phyloP scores from a whole-genome alignment of 2,329 filamentous ascomycete species.

The Fusarium multiceps region DNA sequence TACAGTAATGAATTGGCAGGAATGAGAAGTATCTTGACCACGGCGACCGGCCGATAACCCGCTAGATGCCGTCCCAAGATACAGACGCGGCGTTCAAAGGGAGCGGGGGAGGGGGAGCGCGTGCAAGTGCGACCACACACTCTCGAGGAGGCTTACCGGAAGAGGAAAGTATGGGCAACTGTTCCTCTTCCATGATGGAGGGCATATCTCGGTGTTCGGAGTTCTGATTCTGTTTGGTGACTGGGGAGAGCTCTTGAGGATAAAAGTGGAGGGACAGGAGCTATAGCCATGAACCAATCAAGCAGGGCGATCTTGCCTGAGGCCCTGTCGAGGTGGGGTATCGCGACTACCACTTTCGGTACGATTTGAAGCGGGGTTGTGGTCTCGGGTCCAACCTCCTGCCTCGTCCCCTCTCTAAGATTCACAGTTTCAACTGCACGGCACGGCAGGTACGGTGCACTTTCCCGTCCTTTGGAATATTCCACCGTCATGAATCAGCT shows the following conservation, averaged over 20 bases:
- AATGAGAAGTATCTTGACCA: constrained; percentile 1
- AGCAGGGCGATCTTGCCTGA: background rate
- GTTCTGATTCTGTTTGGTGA: constrained; percentile 11
- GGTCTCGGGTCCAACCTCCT: background rate
- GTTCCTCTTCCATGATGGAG: constrained; percentile 24
- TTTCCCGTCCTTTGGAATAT: constrained; percentile 17
- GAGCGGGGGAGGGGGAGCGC: constrained; percentile 33
- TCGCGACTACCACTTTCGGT: constrained; percentile 22
- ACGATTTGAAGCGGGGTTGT: constrained; percentile 27
- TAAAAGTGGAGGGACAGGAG: constrained; percentile 18
- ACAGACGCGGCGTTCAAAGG: constrained; percentile 8
- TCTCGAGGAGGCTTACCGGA: constrained; percentile 35
- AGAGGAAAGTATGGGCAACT: constrained; percentile 38
- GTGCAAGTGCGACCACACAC: constrained; percentile 33
- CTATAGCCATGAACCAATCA: constrained; percentile 22
- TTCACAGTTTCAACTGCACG: constrained; percentile 1
- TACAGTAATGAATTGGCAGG: background rate
- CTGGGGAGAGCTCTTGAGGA: constrained; percentile 16
- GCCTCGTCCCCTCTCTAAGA: constrained; percentile 4
- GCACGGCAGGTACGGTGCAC: constrained; percentile 32
- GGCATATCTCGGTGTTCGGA: constrained; percentile 49
- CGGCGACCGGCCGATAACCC: constrained; percentile 26
- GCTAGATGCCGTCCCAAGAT: constrained; percentile 28
- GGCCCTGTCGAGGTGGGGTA: constrained; percentile 20
- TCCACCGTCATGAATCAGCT: background rate